Evolutionary conservation across 2,329 filamentous ascomycete species (phyloP), one percentile per base, ranked within the genome.

Genomic region (Hypoxylon sp.): DNA sequence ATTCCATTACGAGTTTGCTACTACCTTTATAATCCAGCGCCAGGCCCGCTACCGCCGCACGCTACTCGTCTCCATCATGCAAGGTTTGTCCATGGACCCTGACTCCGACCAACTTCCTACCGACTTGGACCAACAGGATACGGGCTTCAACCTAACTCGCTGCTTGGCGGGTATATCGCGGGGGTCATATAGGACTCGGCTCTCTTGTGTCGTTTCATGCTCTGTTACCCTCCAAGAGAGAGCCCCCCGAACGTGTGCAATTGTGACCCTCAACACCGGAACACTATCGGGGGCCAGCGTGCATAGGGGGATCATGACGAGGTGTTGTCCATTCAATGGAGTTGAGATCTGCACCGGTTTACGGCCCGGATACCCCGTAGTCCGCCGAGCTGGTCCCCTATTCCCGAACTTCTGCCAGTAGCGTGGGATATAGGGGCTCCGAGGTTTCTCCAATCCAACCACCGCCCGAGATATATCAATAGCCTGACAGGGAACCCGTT

Each of bases 361-460:
- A 14, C 71, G 71, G 71, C 30, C 71, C 71, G 69, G 40, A 31
- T 30, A 35, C n/a, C 17, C 63, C 65, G 48, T 46, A 33, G 48
- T 20, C 53, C 54, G 30, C 33, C 50, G 49, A 49, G 30, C 27
- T 50, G 31, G 50, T 7, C 33, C 17, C 48, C 20, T 44, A 30
- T 25, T 58, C n/a, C 71, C 67, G 69, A 70, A 56, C 51, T 56
- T 72, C 64, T 72, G 27, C 71, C 71, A 65, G 67, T 70, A 70
- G 67, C 49, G 64, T n/a, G 31, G 46, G 11, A 58, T 40, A 63
- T 56, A 61, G 66, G 49, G 55, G 22, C 17, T 35, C 71, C 71
- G 71, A 73, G 30, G 71, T 70, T 73, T 62, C 56, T 27, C 71
- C 71, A 44, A 40, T 56, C 69, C 69, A 71, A 71, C 65, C 65